Base-by-base conservation (phyloP, 305 asterid species). In the Solanum hybrid region DNA sequence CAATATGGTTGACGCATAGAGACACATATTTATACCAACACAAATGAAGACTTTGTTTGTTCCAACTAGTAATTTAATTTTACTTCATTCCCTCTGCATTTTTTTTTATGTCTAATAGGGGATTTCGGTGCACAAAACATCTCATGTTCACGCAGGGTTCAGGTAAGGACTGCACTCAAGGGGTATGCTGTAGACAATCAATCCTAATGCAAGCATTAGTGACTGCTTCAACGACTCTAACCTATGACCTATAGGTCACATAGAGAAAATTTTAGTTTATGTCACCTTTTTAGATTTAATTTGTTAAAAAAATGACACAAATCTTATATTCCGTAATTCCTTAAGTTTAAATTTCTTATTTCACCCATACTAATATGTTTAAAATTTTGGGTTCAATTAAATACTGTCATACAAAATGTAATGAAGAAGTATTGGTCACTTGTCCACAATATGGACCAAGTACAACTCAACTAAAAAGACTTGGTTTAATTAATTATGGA, bases 21-120 rank as follows among this genome's bases (percentile, higher is more conserved):
- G 86, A 38, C 88, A 90, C 86, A 91, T 71, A 88, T 87, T 86
- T 85, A 38, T 51, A 88, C 91, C 87, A 51, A 84, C 40, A 5
- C 29, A 31, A 51, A 19, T 29, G 75, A 45, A 51, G 86, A 69
- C 88, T 22, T 27, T 27, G n/a, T 51, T 60, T 77, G 87, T 36
- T 11, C 87, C 90, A 88, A 36, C 81, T 73, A 64, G 17, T n/a
- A 40, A 38, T 64, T 22, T 51, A 51, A 29, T 45, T 42, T 9
- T 82, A 82, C 87, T 82, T 27, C 38, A 82, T 9, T 81, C 35
- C 37, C 72, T 42, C 36, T 42, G 27, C 38, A 64, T 64, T 3
- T 42, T 19, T 12, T 42, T 81, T 82, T 29, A 10, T 45, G 19
- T 31, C 29, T 4, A 17, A 75, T 8, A 32, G 2, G 26, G 26